These are phyloP conservation scores for Mycothermus thermophilus DNA, from an alignment of 495 filamentous ascomycete species.

Conservation along the genomic window DNA sequence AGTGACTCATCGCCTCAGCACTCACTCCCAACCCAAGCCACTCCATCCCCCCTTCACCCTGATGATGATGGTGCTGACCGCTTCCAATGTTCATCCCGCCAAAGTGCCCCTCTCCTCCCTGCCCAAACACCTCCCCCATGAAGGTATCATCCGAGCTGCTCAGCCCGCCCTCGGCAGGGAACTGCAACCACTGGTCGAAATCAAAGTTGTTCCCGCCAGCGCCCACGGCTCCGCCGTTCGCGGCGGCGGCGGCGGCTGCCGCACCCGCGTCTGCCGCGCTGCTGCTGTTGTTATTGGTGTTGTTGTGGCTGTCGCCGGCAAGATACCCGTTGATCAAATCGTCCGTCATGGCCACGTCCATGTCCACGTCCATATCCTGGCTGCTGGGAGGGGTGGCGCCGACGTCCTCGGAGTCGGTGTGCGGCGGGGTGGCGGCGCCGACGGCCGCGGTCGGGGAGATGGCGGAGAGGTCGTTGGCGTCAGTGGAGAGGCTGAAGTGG, in stretches of 20 bases:
- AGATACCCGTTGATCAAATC: too few species aligned
- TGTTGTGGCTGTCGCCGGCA: slow-evolving; percentile 6
- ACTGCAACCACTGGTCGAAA: slow-evolving; percentile 33
- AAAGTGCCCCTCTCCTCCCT: slow-evolving; percentile 1
- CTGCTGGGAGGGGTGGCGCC: slow-evolving; percentile 19
- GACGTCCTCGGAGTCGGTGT: slow-evolving; percentile 10
- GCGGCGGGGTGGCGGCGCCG: slow-evolving; percentile 6
- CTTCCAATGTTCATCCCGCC: too few species aligned
- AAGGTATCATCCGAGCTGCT: slow-evolving; percentile 11
- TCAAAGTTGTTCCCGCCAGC: slow-evolving; percentile 20
- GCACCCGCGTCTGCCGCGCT: not conserved
- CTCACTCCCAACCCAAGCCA: too few species aligned
- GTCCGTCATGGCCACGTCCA: slow-evolving; percentile 1
- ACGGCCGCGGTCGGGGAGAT: not conserved
- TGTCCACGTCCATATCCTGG: slow-evolving; percentile 4
- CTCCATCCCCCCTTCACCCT: not conserved
- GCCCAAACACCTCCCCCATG: slow-evolving; percentile 10
- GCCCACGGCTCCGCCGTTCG: not conserved
- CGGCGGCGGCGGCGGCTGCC: not conserved
- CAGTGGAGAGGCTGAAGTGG: not conserved
- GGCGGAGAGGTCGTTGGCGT: not conserved
- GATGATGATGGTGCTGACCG: not conserved
- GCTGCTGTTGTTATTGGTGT: not conserved
- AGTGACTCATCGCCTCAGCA: too few species aligned
- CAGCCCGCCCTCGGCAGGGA: slow-evolving; percentile 22